Conservation (phyloP, 495 filamentous ascomycete genomes). For the Hapsidospora chrysogenum region DNA sequence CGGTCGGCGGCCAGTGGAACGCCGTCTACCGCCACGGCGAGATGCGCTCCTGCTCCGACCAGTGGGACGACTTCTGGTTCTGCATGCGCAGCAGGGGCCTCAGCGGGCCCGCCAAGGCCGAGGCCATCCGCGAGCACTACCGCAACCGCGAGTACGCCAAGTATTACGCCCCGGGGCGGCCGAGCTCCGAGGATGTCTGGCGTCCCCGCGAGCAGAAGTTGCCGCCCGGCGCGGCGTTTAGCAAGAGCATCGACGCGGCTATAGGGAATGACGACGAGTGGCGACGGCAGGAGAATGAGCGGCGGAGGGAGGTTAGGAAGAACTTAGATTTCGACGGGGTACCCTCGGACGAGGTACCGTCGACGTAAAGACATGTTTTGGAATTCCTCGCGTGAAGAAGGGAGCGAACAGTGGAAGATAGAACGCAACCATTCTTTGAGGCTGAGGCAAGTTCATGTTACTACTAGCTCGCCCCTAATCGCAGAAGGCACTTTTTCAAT, state of each 20-base stretch:
- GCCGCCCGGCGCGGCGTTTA: slow-evolving; percentile 22
- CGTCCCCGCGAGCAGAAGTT: slow-evolving; percentile 40
- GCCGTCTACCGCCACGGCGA: slow-evolving; percentile 69
- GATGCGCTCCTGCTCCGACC: slow-evolving; percentile 54
- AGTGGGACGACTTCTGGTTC: slow-evolving; percentile 85
- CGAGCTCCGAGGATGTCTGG: slow-evolving; percentile 93
- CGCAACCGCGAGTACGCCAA: slow-evolving; percentile 48
- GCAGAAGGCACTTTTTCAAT: too few species aligned
- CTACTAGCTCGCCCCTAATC: too few species aligned
- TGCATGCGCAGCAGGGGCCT: slow-evolving; percentile 70
- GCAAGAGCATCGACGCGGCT: slow-evolving; percentile 26
- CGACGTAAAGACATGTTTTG: too few species aligned
- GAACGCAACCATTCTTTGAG: too few species aligned
- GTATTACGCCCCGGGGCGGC: slow-evolving; percentile 41
- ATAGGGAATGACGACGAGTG: slow-evolving; percentile 44
- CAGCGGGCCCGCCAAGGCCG: slow-evolving; percentile 29
- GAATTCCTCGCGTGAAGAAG: too few species aligned
- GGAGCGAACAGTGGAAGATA: too few species aligned
- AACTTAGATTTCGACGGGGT: slow-evolving; percentile 6
- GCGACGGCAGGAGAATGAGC: slow-evolving; percentile 33
- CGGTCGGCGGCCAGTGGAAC: slow-evolving; percentile 70
- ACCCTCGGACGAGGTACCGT: too few species aligned
- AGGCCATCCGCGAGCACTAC: slow-evolving; percentile 53
- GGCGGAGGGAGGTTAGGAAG: slow-evolving; percentile 20
- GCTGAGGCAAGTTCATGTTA: too few species aligned